Evolutionary conservation across 148 eudicot genomes (phyloP).

Genomic region (Spergularia marina): DNA sequence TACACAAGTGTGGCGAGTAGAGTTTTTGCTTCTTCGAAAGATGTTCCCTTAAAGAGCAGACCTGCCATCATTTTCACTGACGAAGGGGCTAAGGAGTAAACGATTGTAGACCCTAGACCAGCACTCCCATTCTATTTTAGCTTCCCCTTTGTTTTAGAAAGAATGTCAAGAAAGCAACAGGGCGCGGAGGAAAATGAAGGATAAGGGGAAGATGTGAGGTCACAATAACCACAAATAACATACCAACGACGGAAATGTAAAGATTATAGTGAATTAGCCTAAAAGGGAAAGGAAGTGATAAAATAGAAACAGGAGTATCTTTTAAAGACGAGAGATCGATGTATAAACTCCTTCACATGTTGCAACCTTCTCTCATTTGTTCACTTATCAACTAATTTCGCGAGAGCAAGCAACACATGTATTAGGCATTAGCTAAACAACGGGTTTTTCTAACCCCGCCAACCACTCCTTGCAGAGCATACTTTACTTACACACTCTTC

Average conservation of each 20-base stretch:
- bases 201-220: too few relatives aligned
- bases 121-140: too few relatives aligned
- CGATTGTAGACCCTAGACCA: background rate
- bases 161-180: too few relatives aligned
- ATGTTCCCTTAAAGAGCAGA: background rate
- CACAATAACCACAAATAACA: too few relatives aligned
- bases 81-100: background rate
- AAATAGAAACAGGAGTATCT: background rate
- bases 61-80: background rate
- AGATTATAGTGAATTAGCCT: too few relatives aligned
- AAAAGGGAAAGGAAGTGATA: too few relatives aligned
- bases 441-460: too few relatives aligned
- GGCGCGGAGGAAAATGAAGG: too few relatives aligned
- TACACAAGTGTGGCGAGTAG: background rate
- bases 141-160: too few relatives aligned
- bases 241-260: too few relatives aligned
- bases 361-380: background rate
- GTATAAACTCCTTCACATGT: slow-evolving; percentile 1
- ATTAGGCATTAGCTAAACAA: too few relatives aligned
- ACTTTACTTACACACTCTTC: background rate
- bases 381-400: background rate
- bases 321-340: background rate
- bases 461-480: background rate
- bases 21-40: background rate
- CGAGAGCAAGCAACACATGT: background rate